Percentiles rank a stretch among this genome's conserved stretches.
phyloP scores from a whole-genome alignment of 1,139 yeast genomes.

The Taphrina betulina region DNA sequence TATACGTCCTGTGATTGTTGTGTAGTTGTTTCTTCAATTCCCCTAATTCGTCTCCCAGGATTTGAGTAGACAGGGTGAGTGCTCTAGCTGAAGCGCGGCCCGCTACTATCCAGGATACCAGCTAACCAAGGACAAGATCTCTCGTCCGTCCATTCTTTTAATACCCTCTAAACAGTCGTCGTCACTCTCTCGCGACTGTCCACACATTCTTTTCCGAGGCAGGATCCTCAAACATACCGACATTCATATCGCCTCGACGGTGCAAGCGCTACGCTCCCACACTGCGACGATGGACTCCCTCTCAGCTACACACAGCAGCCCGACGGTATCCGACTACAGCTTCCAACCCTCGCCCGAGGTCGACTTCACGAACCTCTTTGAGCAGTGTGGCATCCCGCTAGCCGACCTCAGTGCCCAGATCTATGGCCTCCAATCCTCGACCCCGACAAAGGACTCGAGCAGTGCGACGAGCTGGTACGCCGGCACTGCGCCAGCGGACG shows the following conservation, averaged over 20 bases:
- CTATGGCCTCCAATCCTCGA: background rate
- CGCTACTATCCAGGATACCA: background rate
- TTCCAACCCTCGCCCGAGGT: background rate
- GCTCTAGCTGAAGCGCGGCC: background rate
- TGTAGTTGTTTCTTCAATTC: too few relatives aligned
- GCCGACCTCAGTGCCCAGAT: constrained; percentile 6
- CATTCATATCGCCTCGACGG: too few relatives aligned
- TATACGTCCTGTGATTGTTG: too few relatives aligned
- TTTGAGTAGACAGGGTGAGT: constrained; percentile 22
- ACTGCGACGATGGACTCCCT: too few relatives aligned
- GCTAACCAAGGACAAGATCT: constrained; percentile 2
- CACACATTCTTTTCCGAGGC: constrained; percentile 4
- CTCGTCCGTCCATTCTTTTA: constrained; percentile 21
- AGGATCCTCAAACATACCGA: constrained; percentile 1
- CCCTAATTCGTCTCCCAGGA: too few relatives aligned
- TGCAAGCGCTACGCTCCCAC: too few relatives aligned
- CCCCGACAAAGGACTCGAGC: background rate
- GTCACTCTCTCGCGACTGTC: background rate
- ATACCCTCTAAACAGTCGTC: background rate
- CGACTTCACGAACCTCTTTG: constrained; percentile 10
- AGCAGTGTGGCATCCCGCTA: constrained; percentile 19
- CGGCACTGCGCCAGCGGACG: constrained; percentile 6
- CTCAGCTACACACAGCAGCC: too few relatives aligned
- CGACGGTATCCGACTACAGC: constrained; percentile 3
- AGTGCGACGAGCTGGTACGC: constrained; percentile 5